These are phyloP conservation scores for Hypoxylon lenormandii DNA, from an alignment of 495 filamentous ascomycete species.

Conservation along the genomic window DNA sequence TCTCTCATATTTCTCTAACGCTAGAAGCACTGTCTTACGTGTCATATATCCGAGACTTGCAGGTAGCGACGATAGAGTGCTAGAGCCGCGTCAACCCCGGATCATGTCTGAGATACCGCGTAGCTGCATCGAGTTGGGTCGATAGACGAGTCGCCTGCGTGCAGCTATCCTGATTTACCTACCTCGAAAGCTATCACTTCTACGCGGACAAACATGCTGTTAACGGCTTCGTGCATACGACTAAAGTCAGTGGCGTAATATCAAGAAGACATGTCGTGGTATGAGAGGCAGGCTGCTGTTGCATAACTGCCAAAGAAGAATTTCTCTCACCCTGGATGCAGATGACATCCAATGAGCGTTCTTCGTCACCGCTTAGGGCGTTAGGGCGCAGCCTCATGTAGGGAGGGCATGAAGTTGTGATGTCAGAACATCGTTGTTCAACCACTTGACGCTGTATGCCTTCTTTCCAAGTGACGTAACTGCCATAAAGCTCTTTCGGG, in stretches of 20 bases:
- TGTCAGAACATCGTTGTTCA: slow-evolving; percentile 39
- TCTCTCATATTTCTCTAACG: slow-evolving; percentile 16
- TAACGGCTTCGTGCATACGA: slow-evolving; percentile 37
- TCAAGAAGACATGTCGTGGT: slow-evolving; percentile 26
- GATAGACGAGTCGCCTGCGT: slow-evolving; percentile 14
- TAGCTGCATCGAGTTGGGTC: slow-evolving; percentile 39
- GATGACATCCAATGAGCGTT: slow-evolving; percentile 23
- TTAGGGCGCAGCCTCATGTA: slow-evolving; percentile 20
- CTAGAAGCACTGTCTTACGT: slow-evolving; percentile 23
- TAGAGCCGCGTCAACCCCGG: slow-evolving; percentile 22
- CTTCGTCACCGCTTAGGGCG: slow-evolving; percentile 14
- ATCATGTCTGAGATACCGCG: slow-evolving; percentile 42
- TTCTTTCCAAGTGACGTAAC: slow-evolving; percentile 42
- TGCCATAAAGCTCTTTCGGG: slow-evolving; percentile 28
- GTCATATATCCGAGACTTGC: slow-evolving; percentile 37
- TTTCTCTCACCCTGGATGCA: slow-evolving; percentile 21
- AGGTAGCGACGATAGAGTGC: slow-evolving; percentile 16
- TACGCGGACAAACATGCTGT: slow-evolving; percentile 26
- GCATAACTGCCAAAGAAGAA: slow-evolving; percentile 7
- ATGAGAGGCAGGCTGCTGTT: slow-evolving; percentile 26
- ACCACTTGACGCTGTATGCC: slow-evolving; percentile 24
- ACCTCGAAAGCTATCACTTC: background rate
- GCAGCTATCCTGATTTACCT: slow-evolving; percentile 28
- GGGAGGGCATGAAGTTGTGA: slow-evolving; percentile 29
- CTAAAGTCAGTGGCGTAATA: slow-evolving; percentile 35